Base-by-base conservation (phyloP, 139 green algal species). In the Eudorina sp. region DNA sequence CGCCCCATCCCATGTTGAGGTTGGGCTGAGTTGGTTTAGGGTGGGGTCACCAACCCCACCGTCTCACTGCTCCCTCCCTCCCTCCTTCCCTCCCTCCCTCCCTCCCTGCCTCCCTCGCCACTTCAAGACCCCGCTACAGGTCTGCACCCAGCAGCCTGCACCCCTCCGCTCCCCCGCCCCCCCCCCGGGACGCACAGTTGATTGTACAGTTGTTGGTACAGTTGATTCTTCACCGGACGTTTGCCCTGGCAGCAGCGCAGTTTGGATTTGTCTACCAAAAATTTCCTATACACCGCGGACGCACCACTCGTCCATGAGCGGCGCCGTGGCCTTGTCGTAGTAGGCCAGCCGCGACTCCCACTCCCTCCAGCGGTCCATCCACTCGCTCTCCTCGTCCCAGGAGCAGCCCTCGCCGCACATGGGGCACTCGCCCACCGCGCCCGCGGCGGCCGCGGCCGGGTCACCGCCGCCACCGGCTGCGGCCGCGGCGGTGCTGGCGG, bases 311-410 rank as follows among this genome's bases (percentile, higher is more conserved):
- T 95, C 87, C 78, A 92, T 85, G 11, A 95, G 89, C 40, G 88
- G 70, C 53, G 75, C 93, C 19, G 90, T 85, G 36, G 89, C 84
- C 38, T 91, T 89, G 73, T 95, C 93, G 69, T 94, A 95, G 86
- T 95, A 95, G 8, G 88, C 79, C 72, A 94, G 85, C 66, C 86
- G 85, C 34, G 27, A 31, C 62, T 92, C 90, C 93, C 91, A 95
- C n/a, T 89, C 70, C 29, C 46, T 62, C 90, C 90, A 95, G 58
- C 89, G 90, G 13, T 90, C 88, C 84, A 91, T 76, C 93, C 93
- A 95, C 74, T 93, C 91, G 34, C 53, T 89, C 90, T 95, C 93
- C 21, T 76, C 83, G 74, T 95, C 93, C 93, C 93, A 95, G 19
- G 68, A 41, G 60, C 91, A 94, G 64, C 88, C 90, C 9, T n/a